phyloP scores from a whole-genome alignment of 1,284 basidiomycete species.

The Fistulina hepatica region DNA sequence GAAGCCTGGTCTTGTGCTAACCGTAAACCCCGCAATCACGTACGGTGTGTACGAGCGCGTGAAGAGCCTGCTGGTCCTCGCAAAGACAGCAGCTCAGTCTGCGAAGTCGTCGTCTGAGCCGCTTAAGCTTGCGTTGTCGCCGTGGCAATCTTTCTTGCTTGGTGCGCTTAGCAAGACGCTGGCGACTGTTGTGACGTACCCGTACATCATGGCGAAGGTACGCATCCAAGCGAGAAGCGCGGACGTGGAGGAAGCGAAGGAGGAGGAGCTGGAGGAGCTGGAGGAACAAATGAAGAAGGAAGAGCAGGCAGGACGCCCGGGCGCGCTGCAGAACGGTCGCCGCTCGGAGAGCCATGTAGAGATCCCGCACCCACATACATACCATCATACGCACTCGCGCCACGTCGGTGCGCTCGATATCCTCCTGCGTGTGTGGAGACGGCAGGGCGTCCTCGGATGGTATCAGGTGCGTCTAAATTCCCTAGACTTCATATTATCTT shows the following conservation, averaged over 20 bases:
- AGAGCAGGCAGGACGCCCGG: too few species aligned
- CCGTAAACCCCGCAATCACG: constrained; percentile 96
- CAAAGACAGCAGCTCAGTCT: constrained; percentile 37
- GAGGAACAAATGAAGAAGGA: too few species aligned
- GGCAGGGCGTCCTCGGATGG: constrained; percentile 82
- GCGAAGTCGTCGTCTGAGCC: constrained; percentile 36
- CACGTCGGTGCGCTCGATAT: constrained; percentile 72
- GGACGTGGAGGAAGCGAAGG: constrained; percentile 38
- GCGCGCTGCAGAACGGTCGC: too few species aligned
- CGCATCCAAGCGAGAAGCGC: constrained; percentile 80
- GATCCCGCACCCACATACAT: constrained; percentile 24
- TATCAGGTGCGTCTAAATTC: constrained; percentile 63
- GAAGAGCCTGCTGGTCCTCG: constrained; percentile 58
- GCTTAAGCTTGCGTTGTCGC: too few species aligned
- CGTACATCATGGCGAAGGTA: constrained; percentile 96
- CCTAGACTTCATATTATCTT: neutral
- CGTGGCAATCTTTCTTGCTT: constrained; percentile 74
- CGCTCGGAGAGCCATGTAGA: too few species aligned
- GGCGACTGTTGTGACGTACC: constrained; percentile 89
- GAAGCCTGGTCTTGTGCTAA: constrained; percentile 86
- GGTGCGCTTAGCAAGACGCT: constrained; percentile 95
- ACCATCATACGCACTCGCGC: constrained; percentile 27
- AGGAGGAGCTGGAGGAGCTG: too few species aligned
- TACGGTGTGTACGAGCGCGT: constrained; percentile 94
- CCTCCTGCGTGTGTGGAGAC: constrained; percentile 60